Evolutionary conservation across 2,329 filamentous ascomycete genomes (phyloP), one percentile per base, ranked within the genome.

Genomic region (Coniochaeta sp.): DNA sequence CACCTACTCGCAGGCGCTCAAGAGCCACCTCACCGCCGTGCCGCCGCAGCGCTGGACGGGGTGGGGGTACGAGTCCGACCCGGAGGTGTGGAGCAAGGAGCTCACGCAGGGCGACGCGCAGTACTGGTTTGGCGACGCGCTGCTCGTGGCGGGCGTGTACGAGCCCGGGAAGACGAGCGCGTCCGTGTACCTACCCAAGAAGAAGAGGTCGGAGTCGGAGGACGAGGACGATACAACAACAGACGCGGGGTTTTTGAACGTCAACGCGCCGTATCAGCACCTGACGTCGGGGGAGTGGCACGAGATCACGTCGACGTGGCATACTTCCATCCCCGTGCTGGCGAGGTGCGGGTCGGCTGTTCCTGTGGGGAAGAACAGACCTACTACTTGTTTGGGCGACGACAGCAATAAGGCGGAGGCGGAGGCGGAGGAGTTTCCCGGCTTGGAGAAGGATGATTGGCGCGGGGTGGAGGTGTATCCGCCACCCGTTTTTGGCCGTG

Each of bases 11-110:
- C 72, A 83, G 1, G 77, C 78, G 40, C 71, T 89, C 0, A 72
- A 80, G 49, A 83, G 81, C 20, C 85, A 89, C 61, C 65, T 71
- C 46, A 74, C 68, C 0, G 86, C 86, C 0, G 68, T 72, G 0
- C 84, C 86, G 1, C 81, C 85, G 0, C 85, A 88, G 59, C 72
- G 85, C 49, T 89, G 86, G 86, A 81, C 82, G 0, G 86, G 86
- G 0, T 89, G 85, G 84, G 85, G 83, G 24, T 87, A 85, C 58
- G 85, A 89, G 61, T 60, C 67, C 0, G 86, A 89, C 57, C 70
- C 81, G 0, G 79, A 82, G 54, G 80, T 89, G 0, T 89, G 86
- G 86, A 79, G 70, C 2, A 73, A 72, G 47, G 60, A 71, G 1
- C 67, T 88, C 3, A 82, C 78, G 51, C 72, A 78, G 27, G 85